Percentiles rank a stretch among this genome's conserved stretches.
Conservation (phyloP, 257 asterid genomes). For the Solanum sejunctum region DNA sequence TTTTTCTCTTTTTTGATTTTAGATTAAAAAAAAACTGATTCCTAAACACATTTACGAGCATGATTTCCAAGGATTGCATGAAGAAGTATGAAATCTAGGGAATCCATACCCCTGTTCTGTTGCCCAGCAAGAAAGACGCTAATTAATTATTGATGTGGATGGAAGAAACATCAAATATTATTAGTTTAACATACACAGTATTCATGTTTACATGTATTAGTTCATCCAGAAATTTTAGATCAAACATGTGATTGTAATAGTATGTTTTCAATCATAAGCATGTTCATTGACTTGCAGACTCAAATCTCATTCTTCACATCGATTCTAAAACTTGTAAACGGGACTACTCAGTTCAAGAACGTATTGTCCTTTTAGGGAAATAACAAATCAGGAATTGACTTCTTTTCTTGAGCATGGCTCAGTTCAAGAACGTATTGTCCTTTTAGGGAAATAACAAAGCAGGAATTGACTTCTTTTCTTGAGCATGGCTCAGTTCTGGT, state of each 20-base stretch:
- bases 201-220: neutral
- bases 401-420: neutral
- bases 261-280: neutral
- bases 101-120: neutral
- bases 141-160: neutral
- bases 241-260: neutral
- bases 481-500: neutral
- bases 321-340: neutral
- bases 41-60: neutral
- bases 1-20: neutral
- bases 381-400: neutral
- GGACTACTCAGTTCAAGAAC: neutral
- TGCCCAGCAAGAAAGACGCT: neutral
- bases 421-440: neutral
- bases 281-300: neutral
- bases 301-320: neutral
- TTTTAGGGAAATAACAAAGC: neutral
- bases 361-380: neutral
- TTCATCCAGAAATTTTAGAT: neutral
- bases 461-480: neutral
- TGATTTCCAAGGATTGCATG: neutral
- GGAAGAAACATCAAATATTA: neutral
- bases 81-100: neutral
- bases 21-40: neutral
- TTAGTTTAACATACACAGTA: neutral